These are phyloP conservation scores for Taphrina flavorubra DNA, from an alignment of 1,139 yeast genomes.

Conservation along the genomic window DNA sequence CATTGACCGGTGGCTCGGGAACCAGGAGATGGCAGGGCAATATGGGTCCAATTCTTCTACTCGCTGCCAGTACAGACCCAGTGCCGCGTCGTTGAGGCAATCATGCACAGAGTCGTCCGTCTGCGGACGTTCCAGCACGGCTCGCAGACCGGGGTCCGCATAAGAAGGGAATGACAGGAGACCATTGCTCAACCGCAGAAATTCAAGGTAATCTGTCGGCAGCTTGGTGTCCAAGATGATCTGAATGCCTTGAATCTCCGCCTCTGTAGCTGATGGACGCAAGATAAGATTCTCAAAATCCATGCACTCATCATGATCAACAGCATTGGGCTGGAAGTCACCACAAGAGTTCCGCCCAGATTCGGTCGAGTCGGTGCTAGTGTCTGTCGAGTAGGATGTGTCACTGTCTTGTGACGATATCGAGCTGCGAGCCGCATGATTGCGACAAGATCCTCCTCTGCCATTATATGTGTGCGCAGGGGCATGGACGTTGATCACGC, in stretches of 20 bases:
- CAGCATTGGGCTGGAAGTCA: background rate
- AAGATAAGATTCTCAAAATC: constrained; percentile 2
- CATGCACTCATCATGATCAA: background rate
- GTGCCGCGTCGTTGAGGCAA: background rate
- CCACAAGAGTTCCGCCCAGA: background rate
- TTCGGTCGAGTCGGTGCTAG: constrained; percentile 7
- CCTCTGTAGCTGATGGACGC: background rate
- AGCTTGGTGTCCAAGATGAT: constrained; percentile 5
- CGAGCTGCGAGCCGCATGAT: constrained; percentile 4
- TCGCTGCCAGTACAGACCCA: constrained; percentile 18
- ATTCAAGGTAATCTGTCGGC: constrained; percentile 16
- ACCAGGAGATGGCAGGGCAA: constrained; percentile 18
- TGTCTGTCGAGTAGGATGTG: constrained; percentile 2
- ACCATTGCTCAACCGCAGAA: constrained; percentile 19
- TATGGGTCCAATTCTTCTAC: background rate
- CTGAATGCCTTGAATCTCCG: constrained; percentile 6
- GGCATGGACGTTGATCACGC: background rate
- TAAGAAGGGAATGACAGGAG: constrained; percentile 18
- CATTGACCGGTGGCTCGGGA: background rate
- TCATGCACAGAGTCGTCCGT: background rate
- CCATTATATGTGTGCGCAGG: background rate
- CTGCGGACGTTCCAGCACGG: background rate
- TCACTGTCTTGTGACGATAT: background rate
- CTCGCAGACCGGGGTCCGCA: constrained; percentile 21
- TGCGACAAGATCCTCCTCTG: background rate